Conservation (phyloP, 345 rosid species). For the thale cress (Arabidopsis thaliana) region TAIR10.1 NC_003074.8:13962501-13963000, state of each 20-base stretch:
- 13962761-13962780: neutral
- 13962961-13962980: neutral
- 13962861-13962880: neutral
- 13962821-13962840: neutral
- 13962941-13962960: constrained; percentile 6
- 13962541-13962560: neutral
- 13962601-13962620: neutral
- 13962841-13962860: neutral
- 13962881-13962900: neutral
- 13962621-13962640: neutral
- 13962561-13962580: constrained; percentile 10
- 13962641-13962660: neutral
- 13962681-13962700: no score
- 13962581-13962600: constrained; percentile 14
- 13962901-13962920: constrained; percentile 5
- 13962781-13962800: neutral
- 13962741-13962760: neutral
- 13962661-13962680: no score
- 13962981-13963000: no score
- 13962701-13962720: no score
- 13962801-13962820: neutral
- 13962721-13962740: no score
- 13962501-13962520: constrained; percentile 17
- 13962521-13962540: constrained; percentile 19
- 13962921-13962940: constrained; percentile 11